Evolutionary conservation across 73 alveolate genomes (phyloP).

Genomic region (Paramecium sonneborni): DNA sequence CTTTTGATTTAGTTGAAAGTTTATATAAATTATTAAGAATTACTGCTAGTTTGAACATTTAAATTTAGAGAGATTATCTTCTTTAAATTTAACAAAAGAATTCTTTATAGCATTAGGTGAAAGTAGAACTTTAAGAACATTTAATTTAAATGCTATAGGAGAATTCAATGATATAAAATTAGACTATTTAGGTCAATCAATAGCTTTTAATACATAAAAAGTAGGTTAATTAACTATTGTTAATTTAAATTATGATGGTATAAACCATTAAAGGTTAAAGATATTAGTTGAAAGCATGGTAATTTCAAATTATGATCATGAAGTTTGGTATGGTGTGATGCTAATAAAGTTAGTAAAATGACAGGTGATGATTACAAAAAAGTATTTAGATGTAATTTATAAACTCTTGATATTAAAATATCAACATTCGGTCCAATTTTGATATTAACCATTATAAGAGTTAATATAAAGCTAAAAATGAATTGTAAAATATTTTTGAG

Average conservation of each 20-base stretch:
- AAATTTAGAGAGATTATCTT: conserved; percentile 28
- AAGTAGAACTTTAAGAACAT: conserved; percentile 81
- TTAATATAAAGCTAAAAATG: conserved; percentile 47
- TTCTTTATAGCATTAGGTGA: conserved; percentile 94
- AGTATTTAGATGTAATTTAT: conserved; percentile 80
- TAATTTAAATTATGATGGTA: conserved; percentile 66
- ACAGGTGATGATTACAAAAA: conserved; percentile 78
- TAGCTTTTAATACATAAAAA: conserved; percentile 87
- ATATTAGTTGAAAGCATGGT: conserved; percentile 73
- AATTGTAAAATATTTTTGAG: conserved; percentile 64
- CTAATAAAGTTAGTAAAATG: conserved; percentile 74
- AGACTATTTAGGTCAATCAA: conserved; percentile 77
- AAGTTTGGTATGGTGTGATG: conserved; percentile 85
- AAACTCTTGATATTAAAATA: conserved; percentile 71
- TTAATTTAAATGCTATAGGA: conserved; percentile 76
- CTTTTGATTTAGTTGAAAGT: conserved; percentile 77
- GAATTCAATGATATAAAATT: conserved; percentile 21
- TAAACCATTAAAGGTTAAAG: conserved; percentile 60
- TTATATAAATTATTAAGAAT: conserved; percentile 89
- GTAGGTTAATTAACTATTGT: conserved; percentile 79
- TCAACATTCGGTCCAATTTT: conserved; percentile 69
- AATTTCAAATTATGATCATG: conserved; percentile 89
- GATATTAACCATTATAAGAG: conserved; percentile 76
- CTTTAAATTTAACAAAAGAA: conserved; percentile 72
- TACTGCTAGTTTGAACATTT: conserved; percentile 71